Percentiles rank a stretch among this genome's conserved stretches.
Evolutionary conservation across 345 rosid genomes (phyloP).

Genomic region (Eucalyptus pauciflora): DNA sequence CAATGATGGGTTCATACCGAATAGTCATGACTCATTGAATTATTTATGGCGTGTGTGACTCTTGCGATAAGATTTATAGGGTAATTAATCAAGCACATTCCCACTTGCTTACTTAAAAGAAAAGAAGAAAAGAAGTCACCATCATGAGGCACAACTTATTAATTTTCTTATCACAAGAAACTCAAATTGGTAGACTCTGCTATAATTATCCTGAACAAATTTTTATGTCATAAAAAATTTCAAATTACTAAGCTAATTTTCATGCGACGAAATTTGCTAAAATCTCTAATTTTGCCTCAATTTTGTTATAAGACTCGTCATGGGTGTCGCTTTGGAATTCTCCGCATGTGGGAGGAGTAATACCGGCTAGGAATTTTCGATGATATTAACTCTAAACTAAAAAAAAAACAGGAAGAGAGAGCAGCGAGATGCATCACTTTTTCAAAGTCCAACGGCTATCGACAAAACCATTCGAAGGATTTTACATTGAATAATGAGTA

Average conservation of each 20-base stretch:
- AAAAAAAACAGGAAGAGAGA: neutral
- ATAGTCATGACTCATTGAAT: neutral
- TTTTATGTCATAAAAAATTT: neutral
- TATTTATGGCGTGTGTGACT: neutral
- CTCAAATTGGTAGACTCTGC: neutral
- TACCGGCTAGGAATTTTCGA: neutral
- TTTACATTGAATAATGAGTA: neutral
- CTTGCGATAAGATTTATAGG: neutral
- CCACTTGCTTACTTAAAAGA: neutral
- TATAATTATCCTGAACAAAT: neutral
- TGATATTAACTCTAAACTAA: neutral
- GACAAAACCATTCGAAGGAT: neutral
- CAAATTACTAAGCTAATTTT: neutral
- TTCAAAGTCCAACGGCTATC: neutral
- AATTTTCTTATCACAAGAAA: neutral
- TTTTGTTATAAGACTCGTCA: neutral
- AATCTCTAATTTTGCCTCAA: neutral
- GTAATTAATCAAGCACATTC: neutral
- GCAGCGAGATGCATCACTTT: neutral
- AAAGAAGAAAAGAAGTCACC: neutral
- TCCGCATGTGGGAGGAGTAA: neutral
- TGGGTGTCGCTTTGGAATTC: neutral
- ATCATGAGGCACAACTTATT: accelerated
- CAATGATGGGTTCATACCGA: neutral
- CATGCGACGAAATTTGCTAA: accelerated